These are phyloP conservation scores for Elaeis guineensis DNA, from an alignment of 176 grass and related monocot species.

Conservation along the genomic window DNA sequence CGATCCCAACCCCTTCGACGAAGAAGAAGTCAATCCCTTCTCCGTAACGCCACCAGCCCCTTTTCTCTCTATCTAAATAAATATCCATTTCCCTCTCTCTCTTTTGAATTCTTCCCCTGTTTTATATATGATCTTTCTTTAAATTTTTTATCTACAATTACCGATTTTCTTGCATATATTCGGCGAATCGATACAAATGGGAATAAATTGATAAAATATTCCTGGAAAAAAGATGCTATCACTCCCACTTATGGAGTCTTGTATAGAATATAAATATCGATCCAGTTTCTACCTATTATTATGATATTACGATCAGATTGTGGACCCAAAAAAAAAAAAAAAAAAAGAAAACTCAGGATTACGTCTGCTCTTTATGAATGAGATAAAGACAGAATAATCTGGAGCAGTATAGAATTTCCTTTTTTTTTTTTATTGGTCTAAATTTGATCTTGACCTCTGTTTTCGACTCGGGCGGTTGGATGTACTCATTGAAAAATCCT, in stretches of 20 bases:
- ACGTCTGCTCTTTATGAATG: too few relatives aligned
- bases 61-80: neutral
- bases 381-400: too few relatives aligned
- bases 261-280: neutral
- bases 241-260: neutral
- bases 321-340: neutral
- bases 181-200: neutral
- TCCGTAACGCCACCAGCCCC: slow-evolving; percentile 25
- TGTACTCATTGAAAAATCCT: too few relatives aligned
- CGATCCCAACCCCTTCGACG: slow-evolving; percentile 83
- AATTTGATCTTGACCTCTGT: too few relatives aligned
- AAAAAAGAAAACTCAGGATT: neutral
- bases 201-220: neutral
- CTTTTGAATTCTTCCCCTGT: neutral
- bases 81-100: neutral
- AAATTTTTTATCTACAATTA: too few relatives aligned
- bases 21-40: slow-evolving; percentile 69
- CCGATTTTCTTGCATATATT: too few relatives aligned
- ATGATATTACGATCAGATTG: neutral
- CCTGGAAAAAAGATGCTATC: neutral
- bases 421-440: too few relatives aligned
- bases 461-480: too few relatives aligned
- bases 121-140: neutral
- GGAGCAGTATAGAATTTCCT: too few relatives aligned
- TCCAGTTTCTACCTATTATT: neutral